Conservation (phyloP, 1,139 yeast genomes). For the Taphrina betulina region DNA sequence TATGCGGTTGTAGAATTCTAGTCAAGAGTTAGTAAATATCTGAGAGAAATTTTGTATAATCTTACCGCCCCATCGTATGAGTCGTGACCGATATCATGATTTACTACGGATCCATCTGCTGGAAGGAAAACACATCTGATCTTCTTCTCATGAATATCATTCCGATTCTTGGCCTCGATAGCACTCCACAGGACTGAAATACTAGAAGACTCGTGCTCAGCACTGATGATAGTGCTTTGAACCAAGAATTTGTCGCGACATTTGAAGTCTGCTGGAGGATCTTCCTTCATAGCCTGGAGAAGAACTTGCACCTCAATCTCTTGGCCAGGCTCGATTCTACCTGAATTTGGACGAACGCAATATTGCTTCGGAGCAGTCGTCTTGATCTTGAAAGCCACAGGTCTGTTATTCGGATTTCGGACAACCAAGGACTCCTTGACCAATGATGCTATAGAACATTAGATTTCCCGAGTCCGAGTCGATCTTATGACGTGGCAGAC, state of each 20-base stretch:
- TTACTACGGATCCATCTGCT: slow-evolving; percentile 16
- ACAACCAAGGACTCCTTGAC: slow-evolving; percentile 35
- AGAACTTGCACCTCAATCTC: slow-evolving; percentile 49
- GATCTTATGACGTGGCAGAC: background rate
- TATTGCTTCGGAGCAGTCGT: slow-evolving; percentile 92
- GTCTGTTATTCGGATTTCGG: slow-evolving; percentile 41
- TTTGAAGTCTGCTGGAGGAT: slow-evolving; percentile 68
- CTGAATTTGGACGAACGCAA: slow-evolving; percentile 35
- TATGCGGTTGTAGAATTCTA: slow-evolving; percentile 34
- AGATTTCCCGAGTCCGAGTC: background rate
- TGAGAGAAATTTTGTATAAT: too few species aligned
- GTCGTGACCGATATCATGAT: slow-evolving; percentile 4
- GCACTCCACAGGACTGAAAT: slow-evolving; percentile 55
- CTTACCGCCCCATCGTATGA: background rate
- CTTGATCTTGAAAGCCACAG: slow-evolving; percentile 89
- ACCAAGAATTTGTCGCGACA: slow-evolving; percentile 91
- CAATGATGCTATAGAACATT: slow-evolving; percentile 2
- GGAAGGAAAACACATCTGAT: slow-evolving; percentile 68
- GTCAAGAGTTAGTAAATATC: too few species aligned
- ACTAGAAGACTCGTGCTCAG: slow-evolving; percentile 37
- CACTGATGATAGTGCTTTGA: slow-evolving; percentile 70
- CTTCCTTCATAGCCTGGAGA: slow-evolving; percentile 76
- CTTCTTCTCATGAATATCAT: slow-evolving; percentile 65
- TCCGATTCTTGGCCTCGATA: slow-evolving; percentile 63
- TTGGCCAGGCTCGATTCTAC: slow-evolving; percentile 37